Base-by-base conservation (phyloP, 257 asterid species). In the Przewalskia tangutica region DNA sequence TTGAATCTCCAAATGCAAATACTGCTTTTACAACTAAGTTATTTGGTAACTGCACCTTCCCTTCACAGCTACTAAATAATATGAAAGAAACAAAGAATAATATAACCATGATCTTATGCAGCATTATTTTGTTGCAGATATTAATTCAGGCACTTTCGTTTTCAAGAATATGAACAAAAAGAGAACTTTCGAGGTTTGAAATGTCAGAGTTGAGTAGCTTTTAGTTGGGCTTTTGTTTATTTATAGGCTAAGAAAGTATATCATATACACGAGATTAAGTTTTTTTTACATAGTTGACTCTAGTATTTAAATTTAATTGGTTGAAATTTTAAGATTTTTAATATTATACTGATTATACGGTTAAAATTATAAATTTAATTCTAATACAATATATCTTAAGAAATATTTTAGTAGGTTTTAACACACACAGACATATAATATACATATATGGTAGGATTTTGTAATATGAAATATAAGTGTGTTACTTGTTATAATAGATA, bases 1-100 rank as follows among this genome's bases (percentile, higher is more conserved):
- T 90, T 66, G 98, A 94, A 77, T 94, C 98, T n/a, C 97, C 97
- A 13, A 84, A 94, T 2, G 90, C 97, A 6, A 91, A 89, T 3
- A 94, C 84, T 0, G 86, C 97, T 4, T 94, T 91, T 18, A 92
- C 4, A 5, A 89, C 87, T 2, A 76, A 0, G 36, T 88, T 87
- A 0, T 40, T 79, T 11, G 94, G 97, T 66, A 91, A 79, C 80
- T 84, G 85, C 63, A 88, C 27, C 4, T 16, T 60, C 0, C 89
- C 92, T 6, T 87, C 93, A 8, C 93, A 81, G 8, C 11, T 8
- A 23, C 42, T 46, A 73, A 73, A 48, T 27, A 20, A 9, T 20
- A 48, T n/a, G 50, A 23, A 23, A 50, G 7, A 48, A 73, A 73
- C 8, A 10, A 73, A 13, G 23, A 73, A 50, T 23, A 73, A 50